These are phyloP conservation scores for Trichoderma polysporum DNA, from an alignment of 2,329 filamentous ascomycete genomes.

Conservation along the genomic window DNA sequence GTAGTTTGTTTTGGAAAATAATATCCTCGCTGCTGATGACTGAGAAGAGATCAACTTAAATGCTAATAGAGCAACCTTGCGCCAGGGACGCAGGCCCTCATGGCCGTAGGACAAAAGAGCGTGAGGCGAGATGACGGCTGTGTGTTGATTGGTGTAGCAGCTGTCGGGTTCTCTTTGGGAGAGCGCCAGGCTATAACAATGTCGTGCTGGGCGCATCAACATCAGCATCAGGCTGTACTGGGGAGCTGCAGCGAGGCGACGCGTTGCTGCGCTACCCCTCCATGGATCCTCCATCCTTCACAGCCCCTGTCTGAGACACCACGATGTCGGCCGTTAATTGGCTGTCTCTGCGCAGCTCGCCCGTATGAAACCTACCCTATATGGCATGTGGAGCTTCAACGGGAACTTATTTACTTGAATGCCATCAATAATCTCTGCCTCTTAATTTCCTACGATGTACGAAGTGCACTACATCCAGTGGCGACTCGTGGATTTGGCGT, in stretches of 20 bases:
- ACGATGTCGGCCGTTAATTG: conserved; percentile 7
- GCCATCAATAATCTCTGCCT: not conserved
- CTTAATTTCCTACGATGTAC: not conserved
- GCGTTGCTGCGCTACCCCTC: conserved; percentile 14
- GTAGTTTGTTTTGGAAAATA: not conserved
- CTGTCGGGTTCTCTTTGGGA: not conserved
- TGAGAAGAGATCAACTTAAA: not conserved
- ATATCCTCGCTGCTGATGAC: not conserved
- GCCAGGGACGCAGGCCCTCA: conserved; percentile 18
- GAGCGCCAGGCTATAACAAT: not conserved
- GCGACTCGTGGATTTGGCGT: not conserved
- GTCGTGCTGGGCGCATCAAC: not conserved
- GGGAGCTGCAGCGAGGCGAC: conserved; percentile 5
- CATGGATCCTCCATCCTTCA: not conserved
- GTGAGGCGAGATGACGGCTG: conserved; percentile 1
- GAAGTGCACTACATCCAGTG: not conserved
- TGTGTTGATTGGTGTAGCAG: not conserved
- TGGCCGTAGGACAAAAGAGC: conserved; percentile 1
- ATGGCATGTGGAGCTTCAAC: not conserved
- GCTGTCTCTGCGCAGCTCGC: not conserved
- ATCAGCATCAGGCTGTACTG: not conserved
- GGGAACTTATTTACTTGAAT: not conserved
- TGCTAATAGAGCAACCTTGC: conserved; percentile 7
- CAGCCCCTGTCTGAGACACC: not conserved
- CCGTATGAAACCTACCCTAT: not conserved